phyloP scores from a whole-genome alignment of 176 grass and related monocot species.

The Lolium multiflorum region DNA sequence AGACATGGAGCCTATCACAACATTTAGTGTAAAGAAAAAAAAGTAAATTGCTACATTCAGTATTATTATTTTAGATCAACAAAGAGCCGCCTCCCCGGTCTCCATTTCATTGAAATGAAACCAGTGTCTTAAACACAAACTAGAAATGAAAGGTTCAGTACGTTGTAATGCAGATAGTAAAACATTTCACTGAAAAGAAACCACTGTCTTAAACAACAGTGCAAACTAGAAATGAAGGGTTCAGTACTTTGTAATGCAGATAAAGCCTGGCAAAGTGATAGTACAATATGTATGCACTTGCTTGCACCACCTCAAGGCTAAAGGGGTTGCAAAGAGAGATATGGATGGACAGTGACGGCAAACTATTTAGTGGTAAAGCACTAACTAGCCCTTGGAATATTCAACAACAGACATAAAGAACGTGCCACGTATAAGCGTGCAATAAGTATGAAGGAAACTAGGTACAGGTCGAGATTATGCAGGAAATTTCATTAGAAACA shows the following conservation, averaged over 20 bases:
- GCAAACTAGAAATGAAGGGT: too few relatives aligned
- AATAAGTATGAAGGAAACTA: background rate
- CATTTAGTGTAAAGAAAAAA: background rate
- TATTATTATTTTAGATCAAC: too few relatives aligned
- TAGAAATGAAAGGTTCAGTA: background rate
- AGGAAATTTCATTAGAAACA: constrained; percentile 23
- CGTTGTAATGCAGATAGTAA: background rate
- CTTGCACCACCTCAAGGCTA: background rate
- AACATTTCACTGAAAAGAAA: background rate
- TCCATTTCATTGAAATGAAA: too few relatives aligned
- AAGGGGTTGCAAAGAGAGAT: background rate
- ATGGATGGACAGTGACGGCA: background rate
- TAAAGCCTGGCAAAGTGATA: background rate
- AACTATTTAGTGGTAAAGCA: background rate
- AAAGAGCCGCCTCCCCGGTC: too few relatives aligned
- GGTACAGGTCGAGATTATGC: constrained; percentile 30
- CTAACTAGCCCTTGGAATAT: constrained; percentile 31
- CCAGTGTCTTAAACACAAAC: too few relatives aligned
- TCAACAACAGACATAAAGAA: constrained; percentile 26
- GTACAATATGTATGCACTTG: background rate
- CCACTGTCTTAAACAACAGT: too few relatives aligned
- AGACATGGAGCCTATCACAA: background rate
- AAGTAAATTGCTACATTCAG: too few relatives aligned
- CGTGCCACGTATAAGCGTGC: constrained; percentile 11
- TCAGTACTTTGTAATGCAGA: background rate